Evolutionary conservation across 225 moss, liverwort and hornwort species (phyloP), one percentile per base, ranked within the genome.

Genomic region (Thuidium tamariscinum): DNA sequence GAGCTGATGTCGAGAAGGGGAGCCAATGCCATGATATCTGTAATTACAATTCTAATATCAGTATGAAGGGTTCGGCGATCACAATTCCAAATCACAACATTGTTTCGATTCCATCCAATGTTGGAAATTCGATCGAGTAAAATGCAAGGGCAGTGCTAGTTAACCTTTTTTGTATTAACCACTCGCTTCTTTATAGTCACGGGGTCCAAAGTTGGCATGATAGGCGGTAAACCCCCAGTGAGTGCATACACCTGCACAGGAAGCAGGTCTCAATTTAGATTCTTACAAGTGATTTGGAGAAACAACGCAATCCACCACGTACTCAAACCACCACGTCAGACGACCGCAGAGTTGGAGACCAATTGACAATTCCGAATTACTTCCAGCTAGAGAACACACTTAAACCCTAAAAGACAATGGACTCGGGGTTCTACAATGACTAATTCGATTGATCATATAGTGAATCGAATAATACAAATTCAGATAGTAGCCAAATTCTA

Each of bases 1-100:
- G 94, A 60, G 99, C 99, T 74, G 99, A 97, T 75, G 96, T 95
- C 67, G 95, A 96, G 82, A 99, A 99, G 36, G 95, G 96, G 69
- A 92, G 94, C 99, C 99, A 99, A 82, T 95, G 94, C 99, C 99
- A 99, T 59, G 89, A 90, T 86, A 99, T 93, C 97, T 97, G 92
- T 48, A 22, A 72, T 88, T 36, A 76, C 75, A 80, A 69, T 51
- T 76, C 30, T 68, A 27, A 48, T 25, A 83, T 86, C 75, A 91
- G 83, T 57, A 68, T 46, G 60, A 60, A 73, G 16, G 39, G 8
- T 15, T 64, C 57, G 57, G 49, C 37, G 21, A 83, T 79, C 61
- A 83, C 54, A 80, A 79, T 23, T 80, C 81, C 67, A 84, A 68
- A 72, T 69, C 79, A 81, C 56, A 75, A 77, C 57, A 86, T 71